Percentiles rank a stretch among this genome's conserved stretches.
These are phyloP conservation scores for Citrullus amarus DNA, from an alignment of 306 rosid species.

Conservation along the genomic window DNA sequence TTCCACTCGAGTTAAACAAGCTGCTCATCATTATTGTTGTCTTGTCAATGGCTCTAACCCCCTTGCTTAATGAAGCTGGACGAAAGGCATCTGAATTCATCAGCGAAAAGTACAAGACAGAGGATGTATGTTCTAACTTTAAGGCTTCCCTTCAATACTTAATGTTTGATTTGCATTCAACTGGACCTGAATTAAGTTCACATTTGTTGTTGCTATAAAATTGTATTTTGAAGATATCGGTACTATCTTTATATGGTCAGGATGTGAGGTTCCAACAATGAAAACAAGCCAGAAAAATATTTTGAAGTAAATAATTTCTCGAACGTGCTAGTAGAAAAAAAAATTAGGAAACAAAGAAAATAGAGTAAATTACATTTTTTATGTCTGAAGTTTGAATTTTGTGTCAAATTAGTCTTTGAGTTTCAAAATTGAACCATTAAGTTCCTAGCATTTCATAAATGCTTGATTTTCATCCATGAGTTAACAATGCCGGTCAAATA, in stretches of 20 bases:
- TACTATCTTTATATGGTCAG: background rate
- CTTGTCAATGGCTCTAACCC: slow-evolving; percentile 94
- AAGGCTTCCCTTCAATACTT: background rate
- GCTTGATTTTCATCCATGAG: too few relatives aligned
- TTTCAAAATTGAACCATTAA: too few relatives aligned
- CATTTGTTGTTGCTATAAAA: background rate
- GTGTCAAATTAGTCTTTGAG: too few relatives aligned
- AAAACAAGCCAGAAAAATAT: background rate
- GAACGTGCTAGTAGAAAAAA: background rate
- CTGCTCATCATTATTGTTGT: slow-evolving; percentile 94
- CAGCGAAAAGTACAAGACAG: slow-evolving; percentile 36
- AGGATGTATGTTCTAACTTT: slow-evolving; percentile 34
- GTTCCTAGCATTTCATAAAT: too few relatives aligned
- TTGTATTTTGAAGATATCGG: background rate
- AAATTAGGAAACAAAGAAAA: background rate
- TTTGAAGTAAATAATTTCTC: background rate
- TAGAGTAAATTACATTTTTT: background rate
- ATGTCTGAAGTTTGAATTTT: too few relatives aligned
- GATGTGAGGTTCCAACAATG: background rate
- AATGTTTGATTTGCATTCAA: background rate
- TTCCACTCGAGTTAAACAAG: slow-evolving; percentile 98
- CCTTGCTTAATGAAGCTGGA: slow-evolving; percentile 95
- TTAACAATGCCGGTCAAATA: too few relatives aligned
- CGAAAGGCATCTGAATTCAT: slow-evolving; percentile 63
- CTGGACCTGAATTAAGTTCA: background rate